A percentile compares a stretch with the other conserved stretches of the same genome.
Evolutionary conservation across 345 rosid genomes (phyloP).

Genomic region (Eutrema heterophyllum): DNA sequence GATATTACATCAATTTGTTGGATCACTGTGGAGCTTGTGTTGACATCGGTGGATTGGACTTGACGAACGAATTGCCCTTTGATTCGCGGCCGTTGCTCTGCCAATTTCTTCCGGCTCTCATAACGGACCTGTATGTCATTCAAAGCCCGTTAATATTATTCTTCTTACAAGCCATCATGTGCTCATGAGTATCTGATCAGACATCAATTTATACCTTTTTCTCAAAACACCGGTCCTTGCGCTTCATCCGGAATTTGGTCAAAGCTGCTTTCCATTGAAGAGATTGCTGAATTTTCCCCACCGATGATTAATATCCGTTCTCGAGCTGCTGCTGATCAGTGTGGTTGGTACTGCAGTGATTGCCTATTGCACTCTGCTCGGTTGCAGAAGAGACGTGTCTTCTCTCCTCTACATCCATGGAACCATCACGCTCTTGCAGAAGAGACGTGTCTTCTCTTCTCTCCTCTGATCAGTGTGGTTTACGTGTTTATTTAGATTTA

Average conservation of each 20-base stretch:
- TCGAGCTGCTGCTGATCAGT: slow-evolving; percentile 38
- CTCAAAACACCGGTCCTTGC: slow-evolving; percentile 89
- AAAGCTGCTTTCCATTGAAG: slow-evolving; percentile 85
- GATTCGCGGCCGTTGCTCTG: slow-evolving; percentile 63
- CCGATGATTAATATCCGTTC: slow-evolving; percentile 33
- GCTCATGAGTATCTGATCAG: not conserved
- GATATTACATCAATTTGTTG: not conserved
- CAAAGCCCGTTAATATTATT: not conserved
- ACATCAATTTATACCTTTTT: slow-evolving; percentile 59
- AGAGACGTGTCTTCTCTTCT: too few species aligned
- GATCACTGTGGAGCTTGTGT: slow-evolving; percentile 22
- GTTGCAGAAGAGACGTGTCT: slow-evolving; percentile 47
- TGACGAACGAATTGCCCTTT: slow-evolving; percentile 71
- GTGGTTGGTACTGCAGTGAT: slow-evolving; percentile 41
- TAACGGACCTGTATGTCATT: slow-evolving; percentile 53
- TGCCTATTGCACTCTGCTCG: slow-evolving; percentile 61
- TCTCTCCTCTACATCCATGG: slow-evolving; percentile 45
- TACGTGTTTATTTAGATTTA: too few species aligned
- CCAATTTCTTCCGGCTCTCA: slow-evolving; percentile 63
- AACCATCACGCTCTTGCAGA: slow-evolving; percentile 39
- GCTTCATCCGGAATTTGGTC: slow-evolving; percentile 81
- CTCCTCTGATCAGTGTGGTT: too few species aligned
- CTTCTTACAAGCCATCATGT: not conserved
- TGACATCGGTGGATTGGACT: slow-evolving; percentile 18
- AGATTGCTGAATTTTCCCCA: slow-evolving; percentile 43